A percentile compares a stretch with the other conserved stretches of the same genome.
phyloP scores from a whole-genome alignment of 2,329 filamentous ascomycete species.

The Microascus cirrosus region DNA sequence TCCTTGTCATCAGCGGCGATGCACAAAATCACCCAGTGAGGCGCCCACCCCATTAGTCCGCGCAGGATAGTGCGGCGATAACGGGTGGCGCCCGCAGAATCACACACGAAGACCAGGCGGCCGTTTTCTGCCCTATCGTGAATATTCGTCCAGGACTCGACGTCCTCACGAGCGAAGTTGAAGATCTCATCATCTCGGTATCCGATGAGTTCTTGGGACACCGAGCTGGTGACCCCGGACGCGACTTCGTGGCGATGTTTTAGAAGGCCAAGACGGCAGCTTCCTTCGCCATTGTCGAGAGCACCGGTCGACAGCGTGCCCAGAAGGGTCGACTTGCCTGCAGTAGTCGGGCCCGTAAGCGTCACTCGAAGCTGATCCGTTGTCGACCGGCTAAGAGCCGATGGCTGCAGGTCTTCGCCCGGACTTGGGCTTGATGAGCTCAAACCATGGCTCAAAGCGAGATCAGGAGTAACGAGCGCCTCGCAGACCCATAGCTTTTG shows the following conservation, averaged over 20 bases:
- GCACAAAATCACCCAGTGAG: conserved; percentile 86
- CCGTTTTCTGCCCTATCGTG: conserved; percentile 66
- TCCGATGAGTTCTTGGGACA: conserved; percentile 87
- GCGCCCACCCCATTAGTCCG: conserved; percentile 88
- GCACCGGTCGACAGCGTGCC: conserved; percentile 81
- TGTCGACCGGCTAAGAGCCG: conserved; percentile 23
- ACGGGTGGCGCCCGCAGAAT: conserved; percentile 83
- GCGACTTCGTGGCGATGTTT: conserved; percentile 90
- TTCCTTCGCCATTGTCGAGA: conserved; percentile 84
- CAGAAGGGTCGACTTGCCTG: conserved; percentile 83
- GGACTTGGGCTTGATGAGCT: background rate
- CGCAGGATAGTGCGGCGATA: conserved; percentile 83
- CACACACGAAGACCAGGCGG: conserved; percentile 76
- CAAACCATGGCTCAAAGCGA: conserved; percentile 24
- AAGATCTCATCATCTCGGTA: conserved; percentile 56
- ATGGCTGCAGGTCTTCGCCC: background rate
- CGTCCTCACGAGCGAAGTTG: conserved; percentile 68
- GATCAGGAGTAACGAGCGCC: conserved; percentile 70
- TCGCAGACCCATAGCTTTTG: conserved; percentile 78
- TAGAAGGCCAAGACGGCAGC: conserved; percentile 75
- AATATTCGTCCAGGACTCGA: conserved; percentile 90
- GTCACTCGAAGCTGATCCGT: conserved; percentile 76
- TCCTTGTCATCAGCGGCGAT: conserved; percentile 69
- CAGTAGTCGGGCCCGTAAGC: conserved; percentile 77
- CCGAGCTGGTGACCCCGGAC: conserved; percentile 86